Conservation (phyloP, 257 asterid species). For the Parsonsia alboflavescens region DNA sequence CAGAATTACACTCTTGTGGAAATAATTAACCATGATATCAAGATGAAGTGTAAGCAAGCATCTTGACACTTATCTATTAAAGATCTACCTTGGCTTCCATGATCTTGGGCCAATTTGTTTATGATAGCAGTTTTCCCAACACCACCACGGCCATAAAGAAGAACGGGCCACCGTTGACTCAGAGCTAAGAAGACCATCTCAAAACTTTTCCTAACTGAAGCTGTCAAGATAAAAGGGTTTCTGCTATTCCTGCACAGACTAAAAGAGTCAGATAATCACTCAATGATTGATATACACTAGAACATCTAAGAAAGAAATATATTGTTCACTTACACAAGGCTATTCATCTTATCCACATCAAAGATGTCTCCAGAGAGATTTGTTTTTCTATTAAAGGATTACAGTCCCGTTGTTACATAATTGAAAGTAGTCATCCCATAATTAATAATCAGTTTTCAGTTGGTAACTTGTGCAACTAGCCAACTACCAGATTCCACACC, state of each 20-base stretch:
- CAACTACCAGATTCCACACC: background rate
- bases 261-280: constrained; percentile 8
- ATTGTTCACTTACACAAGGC: background rate
- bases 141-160: constrained; percentile 91
- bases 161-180: constrained; percentile 95
- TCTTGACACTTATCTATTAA: too few relatives aligned
- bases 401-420: background rate
- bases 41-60: background rate
- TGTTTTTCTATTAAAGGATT: background rate
- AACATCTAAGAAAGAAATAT: background rate
- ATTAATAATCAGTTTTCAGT: background rate
- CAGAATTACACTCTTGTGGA: background rate
- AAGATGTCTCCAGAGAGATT: background rate
- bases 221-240: constrained; percentile 63
- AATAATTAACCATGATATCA: background rate
- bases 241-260: constrained; percentile 39
- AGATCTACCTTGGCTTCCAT: constrained; percentile 58
- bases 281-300: background rate
- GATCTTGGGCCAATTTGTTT: constrained; percentile 50
- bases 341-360: background rate
- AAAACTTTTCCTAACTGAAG: constrained; percentile 56
- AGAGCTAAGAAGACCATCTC: constrained; percentile 80
- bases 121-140: constrained; percentile 82
- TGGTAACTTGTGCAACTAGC: background rate
- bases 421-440: background rate